Evolutionary conservation across 2,329 filamentous ascomycete genomes (phyloP).

Genomic region (Cladosporium sp.): DNA sequence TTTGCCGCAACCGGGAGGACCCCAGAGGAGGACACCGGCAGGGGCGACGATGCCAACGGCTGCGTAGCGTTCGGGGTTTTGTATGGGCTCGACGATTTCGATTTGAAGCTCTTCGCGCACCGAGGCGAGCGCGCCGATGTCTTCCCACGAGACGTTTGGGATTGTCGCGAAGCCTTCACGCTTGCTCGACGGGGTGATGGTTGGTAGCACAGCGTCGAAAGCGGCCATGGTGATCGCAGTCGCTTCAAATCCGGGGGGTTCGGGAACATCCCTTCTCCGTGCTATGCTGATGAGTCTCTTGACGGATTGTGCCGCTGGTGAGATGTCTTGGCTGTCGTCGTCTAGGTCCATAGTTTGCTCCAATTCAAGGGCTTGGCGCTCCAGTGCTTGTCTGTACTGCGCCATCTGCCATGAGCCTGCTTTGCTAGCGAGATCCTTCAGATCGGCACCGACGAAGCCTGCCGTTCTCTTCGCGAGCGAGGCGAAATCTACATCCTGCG

Average conservation of each 20-base stretch:
- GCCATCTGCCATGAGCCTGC: conserved; percentile 66
- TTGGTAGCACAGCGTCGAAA: conserved; percentile 72
- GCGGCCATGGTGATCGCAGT: conserved; percentile 64
- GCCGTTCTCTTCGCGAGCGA: conserved; percentile 80
- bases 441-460: conserved; percentile 89
- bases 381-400: conserved; percentile 56
- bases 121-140: conserved; percentile 81
- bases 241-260: conserved; percentile 55
- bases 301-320: conserved; percentile 25
- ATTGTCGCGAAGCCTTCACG: conserved; percentile 94
- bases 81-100: conserved; percentile 88
- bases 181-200: conserved; percentile 77
- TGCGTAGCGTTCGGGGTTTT: conserved; percentile 73
- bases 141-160: conserved; percentile 87
- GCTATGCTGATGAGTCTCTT: conserved; percentile 54
- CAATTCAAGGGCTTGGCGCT: conserved; percentile 32
- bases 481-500: conserved; percentile 70
- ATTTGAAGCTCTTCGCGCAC: conserved; percentile 79
- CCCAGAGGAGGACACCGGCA: conserved; percentile 91
- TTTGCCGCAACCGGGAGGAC: conserved; percentile 94
- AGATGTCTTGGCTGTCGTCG: conserved; percentile 29
- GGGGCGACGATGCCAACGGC: conserved; percentile 76
- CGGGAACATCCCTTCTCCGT: conserved; percentile 44
- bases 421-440: conserved; percentile 70
- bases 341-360: conserved; percentile 56